Evolutionary conservation across 257 asterid genomes (phyloP), one percentile per base, ranked within the genome.

Genomic region (Nyctanthes arbortristis): DNA sequence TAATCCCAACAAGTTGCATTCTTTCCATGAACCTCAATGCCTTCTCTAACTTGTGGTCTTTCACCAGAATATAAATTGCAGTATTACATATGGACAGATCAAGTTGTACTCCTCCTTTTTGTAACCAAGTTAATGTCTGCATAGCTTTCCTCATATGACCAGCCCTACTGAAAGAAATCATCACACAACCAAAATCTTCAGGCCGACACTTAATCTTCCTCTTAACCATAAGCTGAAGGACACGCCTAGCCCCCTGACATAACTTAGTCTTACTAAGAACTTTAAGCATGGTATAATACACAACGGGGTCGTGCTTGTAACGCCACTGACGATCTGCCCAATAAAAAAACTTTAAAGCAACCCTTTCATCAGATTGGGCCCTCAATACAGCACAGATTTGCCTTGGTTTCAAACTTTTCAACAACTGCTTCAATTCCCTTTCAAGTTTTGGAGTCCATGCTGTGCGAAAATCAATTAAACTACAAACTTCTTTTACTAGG

Each of bases 241-340:
- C 76, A 25, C 97, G 89, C 81, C 84, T 88, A 60, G 97, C 97
- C 68, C 93, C 96, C 77, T 93, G 97, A 29, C 98, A 93, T 76
- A 93, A 72, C 80, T 88, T 90, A 45, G 97, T 93, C 82, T 79
- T 93, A 64, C 93, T 75, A 8, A 93, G 87, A 76, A 87, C 77
- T 62, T 80, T 81, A 66, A 93, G 97, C 96, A 93, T 84, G 35
- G 67, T 80, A 78, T 81, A 87, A 79, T 93, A 93, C 62, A 88
- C 93, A 24, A 82, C 37, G 7, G 85, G 87, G 65, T 90, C 76
- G 71, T 90, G 98, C 63, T 81, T 82, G 66, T 93, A 93, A 7
- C 96, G 76, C 98, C 96, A 93, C 75, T 90, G 98, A 82, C 87
- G 75, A 66, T 87, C 90, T 40, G 97, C 98, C 98, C 96, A 93